These are phyloP conservation scores for Closterium sp. DNA, from an alignment of 139 green algal species.

Conservation along the genomic window DNA sequence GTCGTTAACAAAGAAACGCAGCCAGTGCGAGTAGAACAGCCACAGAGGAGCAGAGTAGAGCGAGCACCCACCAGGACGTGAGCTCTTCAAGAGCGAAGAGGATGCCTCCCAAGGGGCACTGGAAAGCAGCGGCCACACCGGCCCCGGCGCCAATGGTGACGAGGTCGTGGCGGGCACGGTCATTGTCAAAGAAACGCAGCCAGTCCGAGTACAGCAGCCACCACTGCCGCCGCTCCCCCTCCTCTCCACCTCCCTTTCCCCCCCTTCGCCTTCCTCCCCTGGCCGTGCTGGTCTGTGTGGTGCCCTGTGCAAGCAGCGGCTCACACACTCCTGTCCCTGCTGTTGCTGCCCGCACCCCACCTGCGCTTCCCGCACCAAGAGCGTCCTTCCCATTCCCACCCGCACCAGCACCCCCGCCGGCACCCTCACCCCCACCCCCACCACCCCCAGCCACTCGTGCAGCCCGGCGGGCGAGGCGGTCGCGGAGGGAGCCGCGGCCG, in stretches of 20 bases:
- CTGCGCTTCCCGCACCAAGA: too few relatives aligned
- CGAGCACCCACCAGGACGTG: constrained; percentile 50
- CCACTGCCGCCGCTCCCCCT: background rate
- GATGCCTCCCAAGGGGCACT: constrained; percentile 75
- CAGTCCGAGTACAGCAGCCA: constrained; percentile 39
- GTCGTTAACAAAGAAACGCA: constrained; percentile 30
- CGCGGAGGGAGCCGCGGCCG: constrained; percentile 1
- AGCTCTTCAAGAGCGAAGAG: constrained; percentile 85
- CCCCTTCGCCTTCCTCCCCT: too few relatives aligned
- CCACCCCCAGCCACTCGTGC: background rate
- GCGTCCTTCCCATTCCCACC: background rate
- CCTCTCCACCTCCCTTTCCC: background rate
- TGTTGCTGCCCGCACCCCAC: background rate
- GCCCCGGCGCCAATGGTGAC: constrained; percentile 69
- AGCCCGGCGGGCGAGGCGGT: background rate
- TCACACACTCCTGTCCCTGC: background rate
- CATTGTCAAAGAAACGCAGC: constrained; percentile 63
- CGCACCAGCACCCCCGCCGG: too few relatives aligned
- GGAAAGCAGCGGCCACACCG: constrained; percentile 79
- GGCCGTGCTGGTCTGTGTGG: too few relatives aligned
- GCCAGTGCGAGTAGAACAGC: constrained; percentile 45
- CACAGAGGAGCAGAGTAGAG: too few relatives aligned
- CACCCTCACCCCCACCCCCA: background rate
- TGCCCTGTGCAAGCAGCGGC: background rate
- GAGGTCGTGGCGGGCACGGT: constrained; percentile 39